Percentiles rank a stretch among this genome's conserved stretches.
These are phyloP conservation scores for Penicillium parvum DNA, from an alignment of 495 filamentous ascomycete species.

Conservation along the genomic window DNA sequence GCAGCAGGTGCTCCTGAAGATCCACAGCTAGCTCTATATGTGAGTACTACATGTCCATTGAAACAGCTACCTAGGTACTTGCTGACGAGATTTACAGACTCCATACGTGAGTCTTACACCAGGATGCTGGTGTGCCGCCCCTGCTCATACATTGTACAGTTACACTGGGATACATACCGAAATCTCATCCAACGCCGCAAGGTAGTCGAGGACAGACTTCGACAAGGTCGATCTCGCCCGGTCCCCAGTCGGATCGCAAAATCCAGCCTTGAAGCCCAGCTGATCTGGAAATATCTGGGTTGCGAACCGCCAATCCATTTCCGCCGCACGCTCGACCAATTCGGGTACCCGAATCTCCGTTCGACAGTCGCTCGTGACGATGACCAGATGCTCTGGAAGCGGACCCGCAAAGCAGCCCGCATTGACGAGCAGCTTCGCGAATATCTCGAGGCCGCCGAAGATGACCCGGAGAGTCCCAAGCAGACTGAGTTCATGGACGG, in stretches of 20 bases:
- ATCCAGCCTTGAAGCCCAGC: constrained; percentile 51
- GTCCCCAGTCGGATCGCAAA: constrained; percentile 51
- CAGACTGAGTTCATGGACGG: constrained; percentile 46
- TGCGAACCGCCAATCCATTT: constrained; percentile 61
- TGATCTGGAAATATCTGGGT: constrained; percentile 63
- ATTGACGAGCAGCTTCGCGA: constrained; percentile 25
- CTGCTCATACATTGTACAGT: constrained; percentile 43
- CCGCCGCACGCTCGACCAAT: constrained; percentile 63
- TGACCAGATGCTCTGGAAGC: constrained; percentile 69
- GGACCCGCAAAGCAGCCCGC: constrained; percentile 47
- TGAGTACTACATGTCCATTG: constrained; percentile 21
- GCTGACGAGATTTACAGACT: constrained; percentile 4
- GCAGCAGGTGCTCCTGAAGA: constrained; percentile 22
- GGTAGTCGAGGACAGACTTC: constrained; percentile 49
- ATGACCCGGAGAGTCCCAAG: constrained; percentile 11
- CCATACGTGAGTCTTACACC: constrained; percentile 24
- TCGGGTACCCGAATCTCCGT: constrained; percentile 57
- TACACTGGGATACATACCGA: constrained; percentile 65
- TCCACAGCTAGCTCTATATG: constrained; percentile 37
- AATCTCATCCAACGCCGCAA: constrained; percentile 56
- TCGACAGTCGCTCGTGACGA: constrained; percentile 61
- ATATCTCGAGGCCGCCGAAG: constrained; percentile 15
- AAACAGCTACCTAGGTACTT: too few relatives aligned
- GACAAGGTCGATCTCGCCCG: constrained; percentile 55
- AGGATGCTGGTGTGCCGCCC: too few relatives aligned